Evolutionary conservation across 2,329 filamentous ascomycete species (phyloP).

Genomic region (Aspergillus sp.): DNA sequence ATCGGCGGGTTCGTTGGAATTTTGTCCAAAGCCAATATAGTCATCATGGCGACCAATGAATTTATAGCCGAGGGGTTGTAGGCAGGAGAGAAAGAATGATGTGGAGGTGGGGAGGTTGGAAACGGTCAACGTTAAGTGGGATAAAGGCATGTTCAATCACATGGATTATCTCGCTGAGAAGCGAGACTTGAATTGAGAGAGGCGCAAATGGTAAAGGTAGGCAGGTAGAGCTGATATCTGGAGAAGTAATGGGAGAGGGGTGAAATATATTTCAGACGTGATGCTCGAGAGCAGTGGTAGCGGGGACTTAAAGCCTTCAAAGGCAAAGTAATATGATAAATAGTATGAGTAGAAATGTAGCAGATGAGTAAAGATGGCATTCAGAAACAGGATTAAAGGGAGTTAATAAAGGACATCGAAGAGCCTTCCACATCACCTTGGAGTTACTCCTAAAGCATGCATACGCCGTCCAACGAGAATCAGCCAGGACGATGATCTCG

Average conservation of each 20-base stretch:
- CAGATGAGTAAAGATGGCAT: conserved; percentile 1
- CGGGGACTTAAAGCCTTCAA: not conserved
- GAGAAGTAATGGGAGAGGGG: not conserved
- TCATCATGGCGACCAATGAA: conserved; percentile 65
- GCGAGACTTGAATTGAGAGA: conserved; percentile 8
- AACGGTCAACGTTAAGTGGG: conserved; percentile 66
- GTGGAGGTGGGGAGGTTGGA: conserved; percentile 75
- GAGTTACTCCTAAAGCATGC: conserved; percentile 15
- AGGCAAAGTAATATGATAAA: not conserved
- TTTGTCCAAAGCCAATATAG: conserved; percentile 61
- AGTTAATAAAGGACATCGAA: conserved; percentile 13
- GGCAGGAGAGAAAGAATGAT: conserved; percentile 78
- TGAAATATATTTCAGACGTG: not conserved
- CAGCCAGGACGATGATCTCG: conserved; percentile 10
- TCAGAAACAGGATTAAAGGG: conserved; percentile 10
- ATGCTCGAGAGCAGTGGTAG: not conserved
- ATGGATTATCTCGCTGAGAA: conserved; percentile 15
- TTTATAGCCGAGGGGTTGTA: conserved; percentile 74
- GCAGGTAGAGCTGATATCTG: not conserved
- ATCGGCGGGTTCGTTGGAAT: conserved; percentile 54
- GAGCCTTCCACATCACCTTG: conserved; percentile 1
- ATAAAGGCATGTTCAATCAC: conserved; percentile 55
- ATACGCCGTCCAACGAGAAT: conserved; percentile 18
- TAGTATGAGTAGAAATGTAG: not conserved
- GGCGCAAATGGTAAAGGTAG: not conserved